phyloP scores from a whole-genome alignment of 2,329 filamentous ascomycete species.

The Exophiala xenobiotica region DNA sequence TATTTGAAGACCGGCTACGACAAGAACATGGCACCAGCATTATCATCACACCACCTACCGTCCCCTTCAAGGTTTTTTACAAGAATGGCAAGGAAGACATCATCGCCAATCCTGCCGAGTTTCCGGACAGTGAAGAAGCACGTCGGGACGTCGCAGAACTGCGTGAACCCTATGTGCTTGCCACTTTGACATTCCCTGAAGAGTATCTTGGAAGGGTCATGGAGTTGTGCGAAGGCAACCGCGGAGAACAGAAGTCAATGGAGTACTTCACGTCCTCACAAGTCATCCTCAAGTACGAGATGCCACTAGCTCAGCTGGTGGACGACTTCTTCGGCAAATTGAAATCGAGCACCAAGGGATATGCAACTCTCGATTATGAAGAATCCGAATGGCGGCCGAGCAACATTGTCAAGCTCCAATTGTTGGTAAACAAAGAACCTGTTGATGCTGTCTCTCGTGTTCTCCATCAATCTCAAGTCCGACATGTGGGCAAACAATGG shows the following conservation, averaged over 20 bases:
- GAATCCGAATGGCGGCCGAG: constrained; percentile 83
- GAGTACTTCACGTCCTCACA: constrained; percentile 90
- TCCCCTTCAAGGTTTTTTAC: constrained; percentile 84
- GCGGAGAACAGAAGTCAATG: constrained; percentile 81
- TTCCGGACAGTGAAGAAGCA: constrained; percentile 69
- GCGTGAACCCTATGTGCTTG: constrained; percentile 72
- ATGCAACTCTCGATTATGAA: constrained; percentile 94
- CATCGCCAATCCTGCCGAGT: constrained; percentile 82
- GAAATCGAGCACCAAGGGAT: constrained; percentile 90
- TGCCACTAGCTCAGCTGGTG: constrained; percentile 85
- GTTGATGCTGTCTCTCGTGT: constrained; percentile 94
- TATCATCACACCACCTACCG: constrained; percentile 94
- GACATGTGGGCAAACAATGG: constrained; percentile 80
- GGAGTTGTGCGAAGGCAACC: constrained; percentile 86
- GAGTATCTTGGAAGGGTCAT: constrained; percentile 94
- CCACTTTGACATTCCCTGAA: constrained; percentile 86
- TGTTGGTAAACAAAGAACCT: constrained; percentile 88
- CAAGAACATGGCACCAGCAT: constrained; percentile 94
- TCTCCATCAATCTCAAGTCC: constrained; percentile 77
- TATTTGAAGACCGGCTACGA: constrained; percentile 91
- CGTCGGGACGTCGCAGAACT: constrained; percentile 59
- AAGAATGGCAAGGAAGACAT: constrained; percentile 73
- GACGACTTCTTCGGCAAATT: constrained; percentile 97
- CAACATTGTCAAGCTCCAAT: constrained; percentile 81
- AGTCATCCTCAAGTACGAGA: constrained; percentile 88